Evolutionary conservation across 2,329 filamentous ascomycete species (phyloP).

Genomic region (Zasmidium citrigriseum): DNA sequence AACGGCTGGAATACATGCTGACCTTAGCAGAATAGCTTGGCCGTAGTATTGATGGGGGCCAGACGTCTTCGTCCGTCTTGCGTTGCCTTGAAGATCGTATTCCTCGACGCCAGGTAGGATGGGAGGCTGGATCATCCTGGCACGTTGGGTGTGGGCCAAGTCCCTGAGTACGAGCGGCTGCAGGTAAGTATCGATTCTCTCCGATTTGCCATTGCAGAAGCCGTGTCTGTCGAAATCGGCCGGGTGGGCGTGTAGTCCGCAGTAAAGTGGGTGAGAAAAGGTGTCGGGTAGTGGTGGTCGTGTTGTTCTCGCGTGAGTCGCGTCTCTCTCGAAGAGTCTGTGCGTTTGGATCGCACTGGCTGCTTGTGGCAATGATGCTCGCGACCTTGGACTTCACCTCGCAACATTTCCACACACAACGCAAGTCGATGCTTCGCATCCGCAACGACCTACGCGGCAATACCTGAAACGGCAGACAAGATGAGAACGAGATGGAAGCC

Average conservation of each 20-base stretch:
- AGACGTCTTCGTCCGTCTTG: not conserved
- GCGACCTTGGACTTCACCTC: not conserved
- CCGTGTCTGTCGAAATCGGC: too few species aligned
- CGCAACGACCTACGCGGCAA: not conserved
- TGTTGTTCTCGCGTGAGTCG: not conserved
- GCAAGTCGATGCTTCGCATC: not conserved
- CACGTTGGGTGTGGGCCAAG: not conserved
- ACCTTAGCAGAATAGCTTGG: not conserved
- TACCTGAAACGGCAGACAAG: not conserved
- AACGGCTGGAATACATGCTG: not conserved
- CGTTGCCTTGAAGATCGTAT: not conserved
- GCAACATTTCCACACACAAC: not conserved
- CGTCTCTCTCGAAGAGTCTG: not conserved
- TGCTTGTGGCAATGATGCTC: not conserved
- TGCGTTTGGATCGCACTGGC: not conserved
- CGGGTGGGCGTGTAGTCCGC: not conserved
- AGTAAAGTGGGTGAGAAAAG: not conserved
- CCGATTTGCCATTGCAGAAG: not conserved
- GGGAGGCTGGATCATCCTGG: not conserved
- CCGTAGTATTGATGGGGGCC: not conserved
- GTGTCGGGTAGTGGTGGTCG: not conserved
- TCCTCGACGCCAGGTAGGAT: not conserved
- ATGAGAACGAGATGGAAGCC: conserved; percentile 25
- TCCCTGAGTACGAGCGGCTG: not conserved
- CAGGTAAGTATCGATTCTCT: not conserved